Evolutionary conservation across 2,329 filamentous ascomycete species (phyloP), one percentile per base, ranked within the genome.

Genomic region (Neofusicoccum laricinum): DNA sequence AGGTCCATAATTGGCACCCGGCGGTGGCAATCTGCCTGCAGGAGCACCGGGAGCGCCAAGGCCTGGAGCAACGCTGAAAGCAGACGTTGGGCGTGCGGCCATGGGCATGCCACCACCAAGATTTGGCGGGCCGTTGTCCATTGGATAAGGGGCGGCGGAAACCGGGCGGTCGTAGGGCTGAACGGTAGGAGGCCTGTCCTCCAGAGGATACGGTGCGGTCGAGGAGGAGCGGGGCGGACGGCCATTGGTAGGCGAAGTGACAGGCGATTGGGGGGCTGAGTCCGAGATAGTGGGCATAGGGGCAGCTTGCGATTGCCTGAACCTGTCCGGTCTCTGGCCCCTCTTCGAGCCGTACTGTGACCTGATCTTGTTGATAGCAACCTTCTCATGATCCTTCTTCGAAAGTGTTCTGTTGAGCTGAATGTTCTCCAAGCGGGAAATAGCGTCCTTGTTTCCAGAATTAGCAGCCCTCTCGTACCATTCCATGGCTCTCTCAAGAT

Each of bases 401-500:
- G 92, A 96, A 51, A 98, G 82, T 11, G 91, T 91, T 77, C 92
- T 92, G 64, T 92, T 90, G 70, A 91, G 88, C 51, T 87, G 89
- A 61, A 99, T 88, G 58, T 91, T 93, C 55, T 97, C 91, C 64
- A 99, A 87, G 48, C 95, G 88, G 50, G 85, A 86, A 55, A 87
- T 80, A 12, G 95, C 95, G 77, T 99, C 95, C 70, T 91, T 90
- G 77, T 98, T 99, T 40, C 94, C 95, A 72, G 94, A 92, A 36
- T 91, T 89, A 34, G 93, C 90, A 7, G 95, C 94, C 72, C 92
- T 88, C 69, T 90, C 87, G 75, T 99, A 99, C 95, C 95, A 99
- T 68, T 84, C 87, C 67, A 90, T 84, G 1, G 95, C 94, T 75
- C 95, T 91, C 57, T 87, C 85, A 46, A 97, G 79, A 73, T 94